These are phyloP conservation scores for Fusarium sp. DNA, from an alignment of 2,329 filamentous ascomycete genomes.

Conservation along the genomic window DNA sequence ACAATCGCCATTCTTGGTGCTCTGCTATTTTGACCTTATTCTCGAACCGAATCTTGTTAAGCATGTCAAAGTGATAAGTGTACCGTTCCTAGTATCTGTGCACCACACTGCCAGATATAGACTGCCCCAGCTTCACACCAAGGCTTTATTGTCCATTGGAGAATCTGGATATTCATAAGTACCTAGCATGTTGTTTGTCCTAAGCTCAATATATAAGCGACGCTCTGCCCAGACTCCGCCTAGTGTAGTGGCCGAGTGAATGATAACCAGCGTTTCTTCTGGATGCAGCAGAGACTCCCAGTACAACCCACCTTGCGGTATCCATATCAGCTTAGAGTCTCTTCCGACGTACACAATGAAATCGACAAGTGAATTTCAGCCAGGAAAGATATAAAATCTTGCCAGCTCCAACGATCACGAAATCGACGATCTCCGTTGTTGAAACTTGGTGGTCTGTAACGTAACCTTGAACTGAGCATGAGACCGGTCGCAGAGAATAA, in stretches of 20 bases:
- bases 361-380: background rate
- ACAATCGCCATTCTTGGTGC: slow-evolving; percentile 59
- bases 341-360: background rate
- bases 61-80: slow-evolving; percentile 54
- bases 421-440: slow-evolving; percentile 59
- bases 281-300: slow-evolving; percentile 69
- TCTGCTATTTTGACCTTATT: slow-evolving; percentile 58
- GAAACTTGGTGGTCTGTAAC: background rate
- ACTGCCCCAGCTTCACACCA: slow-evolving; percentile 58
- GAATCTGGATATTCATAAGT: slow-evolving; percentile 81
- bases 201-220: slow-evolving; percentile 75
- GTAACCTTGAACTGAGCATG: too few species aligned
- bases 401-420: slow-evolving; percentile 67
- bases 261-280: slow-evolving; percentile 64
- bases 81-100: slow-evolving; percentile 62
- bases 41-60: slow-evolving; percentile 3
- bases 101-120: slow-evolving; percentile 59
- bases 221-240: slow-evolving; percentile 79
- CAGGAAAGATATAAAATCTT: slow-evolving; percentile 44
- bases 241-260: slow-evolving; percentile 67
- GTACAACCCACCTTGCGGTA: slow-evolving; percentile 59
- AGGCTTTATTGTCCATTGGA: slow-evolving; percentile 71
- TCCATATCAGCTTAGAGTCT: slow-evolving; percentile 3
- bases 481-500: background rate
- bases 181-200: slow-evolving; percentile 79